Evolutionary conservation across 768 basidiomycete species (phyloP), one percentile per base, ranked within the genome.

Genomic region (Termitomyces sp.): DNA sequence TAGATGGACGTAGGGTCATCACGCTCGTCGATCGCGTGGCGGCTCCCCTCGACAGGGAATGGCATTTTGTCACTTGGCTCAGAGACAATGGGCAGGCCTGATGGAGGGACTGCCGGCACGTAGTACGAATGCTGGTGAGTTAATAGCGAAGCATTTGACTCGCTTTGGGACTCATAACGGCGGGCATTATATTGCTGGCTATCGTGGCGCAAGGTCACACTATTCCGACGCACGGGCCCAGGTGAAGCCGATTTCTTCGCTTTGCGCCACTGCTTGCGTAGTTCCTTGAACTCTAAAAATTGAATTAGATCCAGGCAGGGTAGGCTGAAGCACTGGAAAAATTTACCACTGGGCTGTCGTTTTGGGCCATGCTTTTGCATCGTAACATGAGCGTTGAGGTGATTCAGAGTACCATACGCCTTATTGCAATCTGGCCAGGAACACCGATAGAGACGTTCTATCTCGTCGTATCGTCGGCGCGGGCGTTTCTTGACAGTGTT

Each of bases 291-390:
- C 77, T 98, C 96, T 98, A 62, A 56, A 46, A 57, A 60, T 56
- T 14, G 17, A 64, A 65, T 65, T 57, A 63, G 56, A 52, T 60
- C 46, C 56, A 42, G 60, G 37, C 53, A 49, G 21, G 47, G 21
- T 1, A 40, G 32, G n/a, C 54, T 48, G 32, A 59, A 44, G 55
- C 21, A n/a, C 27, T n/a, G 48, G 12, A 54, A 52, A 59, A 59
- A 58, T 59, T 35, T 52, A 61, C 96, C 95, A 55, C 83, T 84
- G 12, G 96, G 96, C 69, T 84, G 89, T 54, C 95, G 83, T 75
- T 96, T 98, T 16, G 78, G 55, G 42, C 96, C 96, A 69, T 99
- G 96, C 71, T 91, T 91, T 71, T 98, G 96, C 92, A 97, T 97
- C n/a, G 87, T 89, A 56, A 98, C 93, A 70, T 99, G 96, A 31